Evolutionary conservation across 2,329 filamentous ascomycete genomes (phyloP), one percentile per base, ranked within the genome.

Genomic region (Cordyceps tenuipes): DNA sequence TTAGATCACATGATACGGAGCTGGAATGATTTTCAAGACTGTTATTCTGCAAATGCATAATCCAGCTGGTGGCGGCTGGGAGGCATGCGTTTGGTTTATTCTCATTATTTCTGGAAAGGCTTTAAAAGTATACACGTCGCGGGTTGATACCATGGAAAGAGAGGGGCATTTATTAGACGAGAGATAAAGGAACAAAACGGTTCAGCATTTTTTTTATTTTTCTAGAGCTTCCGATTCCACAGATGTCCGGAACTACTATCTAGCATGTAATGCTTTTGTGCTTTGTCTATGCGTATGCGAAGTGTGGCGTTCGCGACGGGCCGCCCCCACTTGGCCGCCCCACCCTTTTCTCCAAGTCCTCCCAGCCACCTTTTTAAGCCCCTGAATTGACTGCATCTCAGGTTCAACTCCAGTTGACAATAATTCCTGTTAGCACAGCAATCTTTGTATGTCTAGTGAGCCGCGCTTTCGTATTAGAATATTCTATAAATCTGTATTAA

Each of bases 381-480:
- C 61, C 59, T 65, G 66, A 67, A 61, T 62, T 62, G 53, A n/a
- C 41, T n/a, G n/a, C 29, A 55, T 60, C 68, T 65, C 63, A 55
- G 60, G 55, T 36, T 57, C 61, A 66, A 68, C 72, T 72, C 71
- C 63, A 63, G 48, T 44, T 26, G 62, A 54, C 64, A 72, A 68
- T 73, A 70, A 69, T 59, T 66, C 62, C 10, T 67, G 72, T 68
- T 74, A 73, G 57, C 36, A 49, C 9, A 26, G 21, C 7, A 34
- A 19, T 12, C 2, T 15, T 6, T 21, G 51, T 12, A 61, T 21
- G 7, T 6, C 17, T 19, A 17, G 13, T n/a, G 43, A 5, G 10
- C 6, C 43, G 3, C 21, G 15, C 2, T 2, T 6, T 46, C 9
- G 21, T 19, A 19, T n/a, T 9, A 46, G 17, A 43, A 43, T 43